Evolutionary conservation across 1,284 basidiomycete genomes (phyloP).

Genomic region (Pseudozyma sp.): DNA sequence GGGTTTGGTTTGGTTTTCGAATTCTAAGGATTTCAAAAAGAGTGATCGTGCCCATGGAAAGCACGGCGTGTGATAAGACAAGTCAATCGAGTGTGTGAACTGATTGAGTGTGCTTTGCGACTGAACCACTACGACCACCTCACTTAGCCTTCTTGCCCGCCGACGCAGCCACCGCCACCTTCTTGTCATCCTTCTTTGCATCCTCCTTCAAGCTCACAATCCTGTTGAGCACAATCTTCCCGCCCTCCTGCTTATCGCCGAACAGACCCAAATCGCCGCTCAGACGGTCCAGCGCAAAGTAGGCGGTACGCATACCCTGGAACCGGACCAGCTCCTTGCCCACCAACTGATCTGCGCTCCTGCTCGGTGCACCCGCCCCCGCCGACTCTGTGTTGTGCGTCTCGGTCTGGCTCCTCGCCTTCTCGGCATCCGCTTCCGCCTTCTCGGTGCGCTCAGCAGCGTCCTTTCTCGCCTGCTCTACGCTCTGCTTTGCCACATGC

Average conservation of each 20-base stretch:
- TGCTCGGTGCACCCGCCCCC: slow-evolving; percentile 44
- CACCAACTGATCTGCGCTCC: slow-evolving; percentile 81
- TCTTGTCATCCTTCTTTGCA: slow-evolving; percentile 49
- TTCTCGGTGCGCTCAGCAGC: slow-evolving; percentile 73
- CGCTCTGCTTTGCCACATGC: slow-evolving; percentile 79
- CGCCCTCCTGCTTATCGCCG: slow-evolving; percentile 74
- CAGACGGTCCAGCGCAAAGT: slow-evolving; percentile 93
- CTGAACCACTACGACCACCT: neutral
- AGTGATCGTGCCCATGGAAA: neutral
- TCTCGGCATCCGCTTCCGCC: slow-evolving; percentile 69
- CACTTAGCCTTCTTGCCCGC: slow-evolving; percentile 31
- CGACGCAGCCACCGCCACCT: neutral
- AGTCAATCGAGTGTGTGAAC: too few relatives aligned
- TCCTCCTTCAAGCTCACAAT: slow-evolving; percentile 97
- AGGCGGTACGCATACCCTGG: slow-evolving; percentile 94
- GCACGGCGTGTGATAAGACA: too few relatives aligned
- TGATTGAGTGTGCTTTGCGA: too few relatives aligned
- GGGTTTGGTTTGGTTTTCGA: too few relatives aligned
- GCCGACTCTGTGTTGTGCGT: slow-evolving; percentile 17
- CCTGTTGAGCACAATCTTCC: slow-evolving; percentile 87
- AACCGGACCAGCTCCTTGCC: slow-evolving; percentile 95
- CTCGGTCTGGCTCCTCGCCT: slow-evolving; percentile 35
- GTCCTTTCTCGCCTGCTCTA: slow-evolving; percentile 78
- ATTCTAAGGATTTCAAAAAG: neutral
- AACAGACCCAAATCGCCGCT: slow-evolving; percentile 49